Conservation (phyloP, 2,329 filamentous ascomycete genomes). For the Aspergillus sp. region DNA sequence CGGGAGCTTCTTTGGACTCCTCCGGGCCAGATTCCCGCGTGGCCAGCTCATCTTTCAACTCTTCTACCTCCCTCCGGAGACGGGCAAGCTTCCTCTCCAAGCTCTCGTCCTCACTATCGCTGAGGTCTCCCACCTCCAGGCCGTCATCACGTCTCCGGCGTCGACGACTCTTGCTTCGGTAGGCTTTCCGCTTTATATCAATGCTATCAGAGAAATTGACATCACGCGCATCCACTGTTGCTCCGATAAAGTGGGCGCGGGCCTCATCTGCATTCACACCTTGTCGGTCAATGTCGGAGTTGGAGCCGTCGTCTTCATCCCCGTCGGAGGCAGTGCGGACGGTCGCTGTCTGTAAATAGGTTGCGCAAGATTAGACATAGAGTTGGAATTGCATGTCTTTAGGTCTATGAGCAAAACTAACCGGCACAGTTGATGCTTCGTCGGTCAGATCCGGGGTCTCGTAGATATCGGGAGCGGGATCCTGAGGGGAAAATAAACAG, state of each 20-base stretch:
- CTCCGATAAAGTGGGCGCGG: conserved; percentile 70
- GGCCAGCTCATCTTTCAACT: conserved; percentile 54
- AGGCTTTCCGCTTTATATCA: conserved; percentile 74
- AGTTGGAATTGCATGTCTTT: neutral
- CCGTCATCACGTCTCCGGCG: conserved; percentile 45
- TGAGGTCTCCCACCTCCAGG: conserved; percentile 65
- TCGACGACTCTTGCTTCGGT: conserved; percentile 67
- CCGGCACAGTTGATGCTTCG: conserved; percentile 78
- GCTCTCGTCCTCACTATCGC: conserved; percentile 73
- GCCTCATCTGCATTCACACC: conserved; percentile 74
- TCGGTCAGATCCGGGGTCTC: conserved; percentile 92
- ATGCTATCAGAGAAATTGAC: conserved; percentile 91
- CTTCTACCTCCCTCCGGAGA: conserved; percentile 75
- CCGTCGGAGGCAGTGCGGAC: conserved; percentile 52
- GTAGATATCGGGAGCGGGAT: conserved; percentile 91
- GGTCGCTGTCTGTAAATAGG: conserved; percentile 38
- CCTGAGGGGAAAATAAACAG: conserved; percentile 46
- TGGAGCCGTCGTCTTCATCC: conserved; percentile 52
- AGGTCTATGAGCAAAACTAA: conserved; percentile 41
- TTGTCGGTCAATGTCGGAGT: conserved; percentile 67
- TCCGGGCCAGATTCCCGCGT: conserved; percentile 49
- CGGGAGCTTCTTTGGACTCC: conserved; percentile 43
- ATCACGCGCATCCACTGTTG: conserved; percentile 68
- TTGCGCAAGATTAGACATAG: neutral
- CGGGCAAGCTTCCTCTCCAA: conserved; percentile 75